Conservation (phyloP, 176 grass and related monocot genomes). For the Calamus simplicifolius region DNA sequence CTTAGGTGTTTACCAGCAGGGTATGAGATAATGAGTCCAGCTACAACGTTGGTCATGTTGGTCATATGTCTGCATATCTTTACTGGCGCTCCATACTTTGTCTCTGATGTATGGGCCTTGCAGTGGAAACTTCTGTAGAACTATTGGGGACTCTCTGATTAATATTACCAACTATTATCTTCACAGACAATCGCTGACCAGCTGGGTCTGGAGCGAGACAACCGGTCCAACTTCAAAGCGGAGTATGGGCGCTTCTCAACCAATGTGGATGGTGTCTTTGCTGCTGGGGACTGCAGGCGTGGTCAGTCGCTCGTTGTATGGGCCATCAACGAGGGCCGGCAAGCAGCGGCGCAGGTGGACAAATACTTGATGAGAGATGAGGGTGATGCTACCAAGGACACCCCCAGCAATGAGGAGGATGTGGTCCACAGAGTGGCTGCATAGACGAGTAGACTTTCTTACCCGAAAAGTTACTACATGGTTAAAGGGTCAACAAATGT, state of each 20-base stretch:
- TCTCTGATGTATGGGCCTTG: too few relatives aligned
- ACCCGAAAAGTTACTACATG: too few relatives aligned
- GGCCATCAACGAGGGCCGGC: conserved; percentile 92
- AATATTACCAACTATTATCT: not conserved
- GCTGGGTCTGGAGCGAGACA: conserved; percentile 70
- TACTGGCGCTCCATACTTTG: too few relatives aligned
- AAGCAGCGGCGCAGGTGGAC: conserved; percentile 63
- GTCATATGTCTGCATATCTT: too few relatives aligned
- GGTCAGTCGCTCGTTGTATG: conserved; percentile 96
- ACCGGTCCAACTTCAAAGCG: conserved; percentile 87
- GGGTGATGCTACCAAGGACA: conserved; percentile 11
- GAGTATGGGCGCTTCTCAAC: conserved; percentile 76
- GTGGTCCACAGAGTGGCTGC: conserved; percentile 48
- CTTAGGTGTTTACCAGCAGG: too few relatives aligned
- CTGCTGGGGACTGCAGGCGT: conserved; percentile 87
- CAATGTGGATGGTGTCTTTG: conserved; percentile 82
- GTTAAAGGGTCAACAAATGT: too few relatives aligned
- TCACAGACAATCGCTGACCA: conserved; percentile 61
- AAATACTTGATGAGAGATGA: conserved; percentile 62
- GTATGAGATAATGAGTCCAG: too few relatives aligned
- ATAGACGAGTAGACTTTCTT: conserved; percentile 14
- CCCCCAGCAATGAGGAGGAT: conserved; percentile 26
- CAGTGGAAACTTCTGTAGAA: too few relatives aligned
- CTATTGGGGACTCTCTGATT: too few relatives aligned
- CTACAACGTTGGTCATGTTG: too few relatives aligned